Evolutionary conservation across 108 stramenopile genomes (phyloP).

Genomic region (Fistulifera pelliculosa): DNA sequence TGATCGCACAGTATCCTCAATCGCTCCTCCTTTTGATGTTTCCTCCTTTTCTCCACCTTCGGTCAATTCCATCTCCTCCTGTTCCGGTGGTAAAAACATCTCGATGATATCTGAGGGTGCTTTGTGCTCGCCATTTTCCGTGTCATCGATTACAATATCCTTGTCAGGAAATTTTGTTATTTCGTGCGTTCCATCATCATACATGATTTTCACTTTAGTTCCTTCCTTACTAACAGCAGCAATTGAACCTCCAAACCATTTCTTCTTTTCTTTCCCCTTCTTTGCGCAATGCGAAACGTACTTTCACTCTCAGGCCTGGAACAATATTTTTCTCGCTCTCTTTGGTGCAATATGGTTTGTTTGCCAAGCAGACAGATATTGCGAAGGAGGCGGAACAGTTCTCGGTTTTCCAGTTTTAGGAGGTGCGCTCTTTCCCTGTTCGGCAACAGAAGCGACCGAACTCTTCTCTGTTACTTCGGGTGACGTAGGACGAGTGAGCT

Average conservation of each 20-base stretch:
- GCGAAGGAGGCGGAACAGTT: too few relatives aligned
- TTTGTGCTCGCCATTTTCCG: slow-evolving; percentile 52
- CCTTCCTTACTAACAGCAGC: slow-evolving; percentile 32
- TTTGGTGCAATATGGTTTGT: neutral
- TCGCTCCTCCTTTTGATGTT: slow-evolving; percentile 4
- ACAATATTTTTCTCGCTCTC: slow-evolving; percentile 22
- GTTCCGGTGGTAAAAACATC: neutral
- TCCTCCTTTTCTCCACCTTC: neutral
- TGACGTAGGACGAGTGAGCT: neutral
- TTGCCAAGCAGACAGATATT: neutral
- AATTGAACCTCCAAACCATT: slow-evolving; percentile 75
- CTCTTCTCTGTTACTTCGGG: neutral
- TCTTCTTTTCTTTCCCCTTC: slow-evolving; percentile 40
- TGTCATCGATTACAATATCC: slow-evolving; percentile 76
- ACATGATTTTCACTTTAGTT: slow-evolving; percentile 58
- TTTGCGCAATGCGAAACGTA: slow-evolving; percentile 52
- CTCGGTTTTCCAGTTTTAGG: too few relatives aligned
- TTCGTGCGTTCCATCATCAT: slow-evolving; percentile 79
- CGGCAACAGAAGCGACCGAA: neutral
- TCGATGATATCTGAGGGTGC: neutral
- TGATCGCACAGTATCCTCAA: neutral
- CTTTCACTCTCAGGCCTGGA: slow-evolving; percentile 54
- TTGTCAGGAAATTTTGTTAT: slow-evolving; percentile 72
- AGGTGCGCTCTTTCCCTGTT: neutral
- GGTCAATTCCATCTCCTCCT: neutral